Base-by-base conservation (phyloP, 2,329 filamentous ascomycete species). In the Geoglossum cookeanum region DNA sequence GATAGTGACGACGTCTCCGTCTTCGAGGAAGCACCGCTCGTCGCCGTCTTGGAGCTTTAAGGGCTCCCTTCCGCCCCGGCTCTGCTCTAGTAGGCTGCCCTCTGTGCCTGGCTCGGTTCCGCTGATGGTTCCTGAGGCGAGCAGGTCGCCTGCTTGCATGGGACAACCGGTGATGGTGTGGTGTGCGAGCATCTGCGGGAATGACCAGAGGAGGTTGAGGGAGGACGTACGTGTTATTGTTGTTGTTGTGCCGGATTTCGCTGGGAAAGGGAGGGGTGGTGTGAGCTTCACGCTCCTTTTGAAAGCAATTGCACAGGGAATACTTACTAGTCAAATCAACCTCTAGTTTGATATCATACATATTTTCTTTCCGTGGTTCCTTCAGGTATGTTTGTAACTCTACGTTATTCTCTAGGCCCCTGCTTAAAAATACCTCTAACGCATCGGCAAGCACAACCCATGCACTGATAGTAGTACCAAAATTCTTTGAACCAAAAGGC, bases 401-500 rank as follows among this genome's bases (percentile, higher is more conserved):
- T 0, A 71, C 71, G 52, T 78, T 73, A 60, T 79, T 80, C 17
- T 74, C 71, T 2, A 85, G 66, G 4, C 78, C 79, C 7, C 70
- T 64, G 0, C 73, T 70, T 39, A 76, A 71, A 69, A 84, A 85
- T 0, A 80, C 83, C 66, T 85, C 84, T 35, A 92, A 71, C 0
- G 87, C 86, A 65, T 90, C 85, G 35, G 81, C 76, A 11, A 87
- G 72, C 3, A 92, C 84, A 1, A 92, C 79, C 87, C 87, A 92
- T 0, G 85, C 78, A 59, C 81, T 85, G 62, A 92, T 84, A 0
- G 78, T 85, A 0, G 85, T 87, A 3, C 77, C 84, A 65, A 92
- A 91, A 68, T 90, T 91, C 76, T 94, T 92, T 29, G 80, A 76
- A 60, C 87, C 89, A 71, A 92, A 91, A 0, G 87, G 87, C 0